Percentiles rank a stretch among this genome's conserved stretches.
Evolutionary conservation across 768 basidiomycete species (phyloP).

Genomic region (Naganishia antarctica): DNA sequence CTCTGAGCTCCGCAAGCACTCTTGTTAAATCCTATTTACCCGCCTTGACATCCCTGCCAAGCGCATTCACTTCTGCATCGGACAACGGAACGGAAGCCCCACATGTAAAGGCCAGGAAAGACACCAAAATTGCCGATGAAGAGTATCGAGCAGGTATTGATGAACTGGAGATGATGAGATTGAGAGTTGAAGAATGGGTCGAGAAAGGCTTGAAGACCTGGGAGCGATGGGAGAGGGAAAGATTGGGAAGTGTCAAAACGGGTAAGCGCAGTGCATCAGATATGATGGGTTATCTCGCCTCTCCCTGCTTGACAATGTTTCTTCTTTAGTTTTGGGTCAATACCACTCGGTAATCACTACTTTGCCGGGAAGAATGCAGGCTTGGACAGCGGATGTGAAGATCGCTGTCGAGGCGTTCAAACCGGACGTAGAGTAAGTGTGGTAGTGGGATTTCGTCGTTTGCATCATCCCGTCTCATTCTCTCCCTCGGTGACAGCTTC

Average conservation of each 20-base stretch:
- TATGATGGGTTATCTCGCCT: no score
- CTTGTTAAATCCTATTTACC: constrained; percentile 27
- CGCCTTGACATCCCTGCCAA: constrained; percentile 19
- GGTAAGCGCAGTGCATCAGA: no score
- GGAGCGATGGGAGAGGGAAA: constrained; percentile 79
- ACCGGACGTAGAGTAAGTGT: constrained; percentile 68
- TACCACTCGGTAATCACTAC: constrained; percentile 76
- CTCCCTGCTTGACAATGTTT: no score
- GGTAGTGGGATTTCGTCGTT: neutral
- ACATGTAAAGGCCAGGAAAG: constrained; percentile 65
- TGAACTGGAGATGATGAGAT: constrained; percentile 74
- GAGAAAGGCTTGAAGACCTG: constrained; percentile 74
- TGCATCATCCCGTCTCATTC: neutral
- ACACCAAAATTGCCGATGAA: constrained; percentile 76
- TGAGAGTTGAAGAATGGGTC: constrained; percentile 76
- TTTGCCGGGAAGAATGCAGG: constrained; percentile 64
- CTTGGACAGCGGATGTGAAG: constrained; percentile 64
- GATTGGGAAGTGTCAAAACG: constrained; percentile 76
- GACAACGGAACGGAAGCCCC: constrained; percentile 58
- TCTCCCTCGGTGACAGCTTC: constrained; percentile 27
- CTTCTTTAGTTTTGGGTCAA: constrained; percentile 73
- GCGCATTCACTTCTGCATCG: constrained; percentile 33
- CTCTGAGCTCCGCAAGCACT: constrained; percentile 19
- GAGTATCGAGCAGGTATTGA: constrained; percentile 74
- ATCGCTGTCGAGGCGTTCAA: constrained; percentile 77